Percentiles rank a stretch among this genome's conserved stretches.
phyloP scores from a whole-genome alignment of 495 filamentous ascomycete genomes.

The Aspergillus taichungensis region DNA sequence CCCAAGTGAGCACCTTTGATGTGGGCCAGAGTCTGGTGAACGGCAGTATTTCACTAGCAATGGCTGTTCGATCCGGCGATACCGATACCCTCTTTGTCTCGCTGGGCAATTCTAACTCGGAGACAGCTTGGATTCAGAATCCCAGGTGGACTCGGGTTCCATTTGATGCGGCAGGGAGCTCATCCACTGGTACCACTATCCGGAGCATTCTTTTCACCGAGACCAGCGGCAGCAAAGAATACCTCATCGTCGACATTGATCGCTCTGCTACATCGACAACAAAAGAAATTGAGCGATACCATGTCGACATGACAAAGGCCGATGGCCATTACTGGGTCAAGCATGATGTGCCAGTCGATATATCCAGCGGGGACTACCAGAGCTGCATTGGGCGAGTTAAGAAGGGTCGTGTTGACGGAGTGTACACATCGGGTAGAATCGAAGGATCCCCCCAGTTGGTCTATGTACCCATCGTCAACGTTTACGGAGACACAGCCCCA shows the following conservation, averaged over 20 bases:
- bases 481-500: not conserved
- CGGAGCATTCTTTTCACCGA: not conserved
- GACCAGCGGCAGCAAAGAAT: not conserved
- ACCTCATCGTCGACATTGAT: constrained; percentile 1
- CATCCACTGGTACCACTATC: not conserved
- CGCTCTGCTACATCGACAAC: not conserved
- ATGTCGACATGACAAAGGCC: not conserved
- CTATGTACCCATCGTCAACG: constrained; percentile 1
- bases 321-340: not conserved
- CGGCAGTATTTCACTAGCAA: constrained; percentile 1
- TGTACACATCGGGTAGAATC: not conserved
- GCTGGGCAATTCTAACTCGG: not conserved
- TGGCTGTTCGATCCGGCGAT: not conserved
- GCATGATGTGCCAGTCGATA: constrained; percentile 2
- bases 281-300: not conserved
- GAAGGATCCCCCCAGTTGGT: not conserved
- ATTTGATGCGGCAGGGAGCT: not conserved
- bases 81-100: constrained; percentile 2
- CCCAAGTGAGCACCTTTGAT: not conserved
- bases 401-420: not conserved
- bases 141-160: not conserved
- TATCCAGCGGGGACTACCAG: not conserved
- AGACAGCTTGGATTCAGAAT: not conserved
- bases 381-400: constrained; percentile 1
- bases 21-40: constrained; percentile 1